phyloP scores from a whole-genome alignment of 2,329 filamentous ascomycete species.

The Arthroderma uncinatum region DNA sequence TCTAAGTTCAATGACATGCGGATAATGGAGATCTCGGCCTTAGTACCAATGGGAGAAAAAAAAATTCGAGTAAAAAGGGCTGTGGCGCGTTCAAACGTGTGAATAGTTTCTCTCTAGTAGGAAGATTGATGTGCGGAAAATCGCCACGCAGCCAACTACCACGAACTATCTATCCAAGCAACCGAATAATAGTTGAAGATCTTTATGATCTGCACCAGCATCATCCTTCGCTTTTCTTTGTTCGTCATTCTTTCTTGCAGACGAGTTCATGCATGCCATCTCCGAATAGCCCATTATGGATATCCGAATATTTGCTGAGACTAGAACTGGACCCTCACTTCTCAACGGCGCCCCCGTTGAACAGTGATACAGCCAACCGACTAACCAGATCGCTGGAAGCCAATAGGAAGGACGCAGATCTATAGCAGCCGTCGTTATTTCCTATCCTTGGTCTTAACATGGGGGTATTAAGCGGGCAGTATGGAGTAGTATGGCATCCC shows the following conservation, averaged over 20 bases:
- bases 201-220: slow-evolving; percentile 2
- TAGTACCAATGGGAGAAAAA: background rate
- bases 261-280: background rate
- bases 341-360: no score
- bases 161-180: background rate
- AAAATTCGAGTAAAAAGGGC: background rate
- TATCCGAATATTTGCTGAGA: no score
- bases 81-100: background rate
- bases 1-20: background rate
- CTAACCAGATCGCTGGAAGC: background rate
- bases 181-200: background rate
- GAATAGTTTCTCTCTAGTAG: background rate
- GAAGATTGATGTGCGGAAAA: background rate
- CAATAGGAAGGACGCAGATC: background rate
- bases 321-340: no score
- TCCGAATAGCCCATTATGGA: no score
- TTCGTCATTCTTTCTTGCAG: background rate
- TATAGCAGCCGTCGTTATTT: background rate
- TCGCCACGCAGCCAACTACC: background rate
- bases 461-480: background rate
- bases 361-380: no score
- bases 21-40: background rate
- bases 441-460: background rate
- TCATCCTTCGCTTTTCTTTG: background rate
- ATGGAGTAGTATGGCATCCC: no score